A percentile compares a stretch with the other conserved stretches of the same genome.
phyloP scores from a whole-genome alignment of 2,329 filamentous ascomycete genomes.

The Juglanconis oblonga region DNA sequence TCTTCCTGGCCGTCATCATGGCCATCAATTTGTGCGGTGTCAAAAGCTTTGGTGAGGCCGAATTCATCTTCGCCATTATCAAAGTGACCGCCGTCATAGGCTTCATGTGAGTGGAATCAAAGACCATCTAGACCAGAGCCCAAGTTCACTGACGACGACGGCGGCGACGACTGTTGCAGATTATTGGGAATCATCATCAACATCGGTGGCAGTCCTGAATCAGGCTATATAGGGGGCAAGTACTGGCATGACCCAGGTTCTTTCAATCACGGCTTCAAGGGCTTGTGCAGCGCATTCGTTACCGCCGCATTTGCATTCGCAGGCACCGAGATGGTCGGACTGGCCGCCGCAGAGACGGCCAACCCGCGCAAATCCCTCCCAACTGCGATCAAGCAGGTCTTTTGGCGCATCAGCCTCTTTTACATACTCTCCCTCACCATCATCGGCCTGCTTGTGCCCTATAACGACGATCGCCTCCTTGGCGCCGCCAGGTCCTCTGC shows the following conservation, averaged over 20 bases:
- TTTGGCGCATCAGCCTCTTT: slow-evolving; percentile 90
- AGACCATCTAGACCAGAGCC: too few species aligned
- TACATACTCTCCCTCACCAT: slow-evolving; percentile 81
- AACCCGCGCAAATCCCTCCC: slow-evolving; percentile 80
- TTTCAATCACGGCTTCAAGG: slow-evolving; percentile 80
- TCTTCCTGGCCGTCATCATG: slow-evolving; percentile 77
- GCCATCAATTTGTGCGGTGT: slow-evolving; percentile 85
- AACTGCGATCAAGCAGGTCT: slow-evolving; percentile 87
- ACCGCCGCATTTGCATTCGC: slow-evolving; percentile 75
- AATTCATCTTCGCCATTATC: slow-evolving; percentile 82
- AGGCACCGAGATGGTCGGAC: slow-evolving; percentile 72
- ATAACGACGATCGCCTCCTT: slow-evolving; percentile 63
- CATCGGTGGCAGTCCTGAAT: slow-evolving; percentile 70
- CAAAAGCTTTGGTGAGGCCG: slow-evolving; percentile 83
- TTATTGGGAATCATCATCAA: slow-evolving; percentile 84
- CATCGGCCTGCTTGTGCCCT: slow-evolving; percentile 79
- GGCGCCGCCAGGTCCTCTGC: slow-evolving; percentile 42
- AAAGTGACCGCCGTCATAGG: slow-evolving; percentile 84
- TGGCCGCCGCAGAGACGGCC: slow-evolving; percentile 75
- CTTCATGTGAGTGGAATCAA: slow-evolving; percentile 64
- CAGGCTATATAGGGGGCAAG: slow-evolving; percentile 74
- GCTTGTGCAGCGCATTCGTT: slow-evolving; percentile 75
- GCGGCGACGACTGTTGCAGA: slow-evolving; percentile 38
- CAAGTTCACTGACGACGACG: slow-evolving; percentile 20
- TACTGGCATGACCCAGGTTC: slow-evolving; percentile 82